Base-by-base conservation (phyloP, 208 protist species). In the Trichomonas gallinae region DNA sequence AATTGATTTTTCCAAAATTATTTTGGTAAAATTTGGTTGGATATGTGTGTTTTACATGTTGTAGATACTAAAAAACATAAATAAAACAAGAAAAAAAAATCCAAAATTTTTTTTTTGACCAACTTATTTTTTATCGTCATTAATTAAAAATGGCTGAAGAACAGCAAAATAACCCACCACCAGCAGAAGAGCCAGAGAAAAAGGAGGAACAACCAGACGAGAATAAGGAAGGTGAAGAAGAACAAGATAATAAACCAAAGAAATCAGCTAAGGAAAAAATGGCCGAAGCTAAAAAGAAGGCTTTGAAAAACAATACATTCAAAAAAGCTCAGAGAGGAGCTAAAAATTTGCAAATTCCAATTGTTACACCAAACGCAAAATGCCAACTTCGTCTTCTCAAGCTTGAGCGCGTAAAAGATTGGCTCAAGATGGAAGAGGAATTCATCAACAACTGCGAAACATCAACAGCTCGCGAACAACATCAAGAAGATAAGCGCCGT, bases 381-480 rank as follows among this genome's bases (percentile, higher is more conserved):
- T 99, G 99, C 97, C 98, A 99, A 87, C 98, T 99, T 72, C 98
- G 99, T 31, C 97, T 99, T 97, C 98, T 99, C 48, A 98, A 99
- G 96, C 98, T 99, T 15, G 99, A 99, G 96, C 98, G 99, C 38
- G 98, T 99, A 87, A 99, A 99, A 97, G 99, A 99, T 97, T 99
- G 99, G 97, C 98, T 99, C 31, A 97, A 99, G 34, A 98, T 99
- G 96, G 99, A 99, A 97, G 98, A 99, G 96, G 99, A 99, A 97
- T 99, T 99, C 97, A 98, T 99, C 83, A 98, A 98, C 72, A 99
- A 98, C 96, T 98, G 98, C 96, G 98, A 98, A 96, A 96, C 97
- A 63, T 97, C 98, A 40, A 98, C 98, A 96, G 97, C 98, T 21
- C 97, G 98, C 58, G 98, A 99, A 96, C 98, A 98, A 96, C 42